Conservation (phyloP, 768 basidiomycete species). For the Royoungia palumana region DNA sequence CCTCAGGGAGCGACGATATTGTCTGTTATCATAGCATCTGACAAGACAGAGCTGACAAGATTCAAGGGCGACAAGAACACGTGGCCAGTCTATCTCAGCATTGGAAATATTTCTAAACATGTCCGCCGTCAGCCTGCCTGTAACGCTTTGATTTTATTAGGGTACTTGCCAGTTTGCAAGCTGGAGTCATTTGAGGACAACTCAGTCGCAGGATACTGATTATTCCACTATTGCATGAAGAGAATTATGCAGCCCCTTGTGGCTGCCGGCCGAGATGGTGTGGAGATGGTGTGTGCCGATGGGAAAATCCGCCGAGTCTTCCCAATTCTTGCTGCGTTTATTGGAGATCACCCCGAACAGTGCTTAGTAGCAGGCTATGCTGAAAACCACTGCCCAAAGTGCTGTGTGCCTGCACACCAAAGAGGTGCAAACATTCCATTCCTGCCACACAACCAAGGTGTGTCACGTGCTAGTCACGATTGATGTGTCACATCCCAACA, state of each 20-base stretch:
- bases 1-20: background rate
- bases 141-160: background rate
- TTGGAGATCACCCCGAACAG: background rate
- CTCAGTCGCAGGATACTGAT: background rate
- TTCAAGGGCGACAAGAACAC: slow-evolving; percentile 1
- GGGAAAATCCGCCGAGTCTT: background rate
- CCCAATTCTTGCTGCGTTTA: background rate
- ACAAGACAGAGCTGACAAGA: background rate
- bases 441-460: background rate
- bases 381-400: slow-evolving; percentile 1
- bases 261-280: background rate
- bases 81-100: slow-evolving; percentile 5
- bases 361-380: background rate
- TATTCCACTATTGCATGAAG: slow-evolving; percentile 10
- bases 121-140: background rate
- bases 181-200: background rate
- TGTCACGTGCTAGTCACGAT: too few relatives aligned
- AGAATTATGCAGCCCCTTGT: background rate
- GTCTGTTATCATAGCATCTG: background rate
- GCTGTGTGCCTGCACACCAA: background rate
- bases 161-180: slow-evolving; percentile 1
- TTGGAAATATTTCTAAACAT: background rate
- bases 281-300: slow-evolving; percentile 6
- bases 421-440: background rate
- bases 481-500: too few relatives aligned